phyloP scores from a whole-genome alignment of 2,329 filamentous ascomycete species.

The Fusarium sp. region DNA sequence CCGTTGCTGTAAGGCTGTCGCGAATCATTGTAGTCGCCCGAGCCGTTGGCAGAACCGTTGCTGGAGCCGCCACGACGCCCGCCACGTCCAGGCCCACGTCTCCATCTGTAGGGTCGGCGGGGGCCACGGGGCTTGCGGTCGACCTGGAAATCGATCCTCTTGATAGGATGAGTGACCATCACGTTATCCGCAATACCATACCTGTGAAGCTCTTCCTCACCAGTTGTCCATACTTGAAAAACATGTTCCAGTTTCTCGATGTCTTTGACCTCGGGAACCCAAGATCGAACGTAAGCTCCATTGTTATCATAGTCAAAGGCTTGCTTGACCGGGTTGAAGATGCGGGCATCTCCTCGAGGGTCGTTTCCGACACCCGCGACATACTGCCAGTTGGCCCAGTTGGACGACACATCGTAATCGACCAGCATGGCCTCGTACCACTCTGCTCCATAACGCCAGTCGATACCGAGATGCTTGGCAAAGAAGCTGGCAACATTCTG shows the following conservation, averaged over 20 bases:
- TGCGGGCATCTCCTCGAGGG: slow-evolving; percentile 73
- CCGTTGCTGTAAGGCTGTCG: slow-evolving; percentile 3
- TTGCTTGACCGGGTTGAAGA: slow-evolving; percentile 86
- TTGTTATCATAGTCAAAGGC: slow-evolving; percentile 78
- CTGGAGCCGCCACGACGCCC: slow-evolving; percentile 18
- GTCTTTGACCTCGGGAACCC: slow-evolving; percentile 72
- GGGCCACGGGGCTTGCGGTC: slow-evolving; percentile 55
- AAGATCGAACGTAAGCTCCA: slow-evolving; percentile 75
- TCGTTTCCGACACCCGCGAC: slow-evolving; percentile 83
- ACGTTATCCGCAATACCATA: slow-evolving; percentile 65
- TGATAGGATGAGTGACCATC: slow-evolving; percentile 73
- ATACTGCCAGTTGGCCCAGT: slow-evolving; percentile 89
- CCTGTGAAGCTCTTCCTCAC: slow-evolving; percentile 63
- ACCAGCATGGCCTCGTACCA: slow-evolving; percentile 81
- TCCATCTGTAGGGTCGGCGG: slow-evolving; percentile 40
- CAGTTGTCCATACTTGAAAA: slow-evolving; percentile 76
- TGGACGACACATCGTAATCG: slow-evolving; percentile 79
- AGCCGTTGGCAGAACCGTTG: not conserved
- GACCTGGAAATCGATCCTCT: slow-evolving; percentile 70
- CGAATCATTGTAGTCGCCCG: slow-evolving; percentile 4
- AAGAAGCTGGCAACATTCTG: slow-evolving; percentile 82
- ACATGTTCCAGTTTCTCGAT: slow-evolving; percentile 65
- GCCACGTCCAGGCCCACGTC: slow-evolving; percentile 39
- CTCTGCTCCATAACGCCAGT: slow-evolving; percentile 83
- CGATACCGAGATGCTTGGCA: slow-evolving; percentile 75